phyloP scores from a whole-genome alignment of 306 rosid genomes.

The Mimosa bimucronata region DNA sequence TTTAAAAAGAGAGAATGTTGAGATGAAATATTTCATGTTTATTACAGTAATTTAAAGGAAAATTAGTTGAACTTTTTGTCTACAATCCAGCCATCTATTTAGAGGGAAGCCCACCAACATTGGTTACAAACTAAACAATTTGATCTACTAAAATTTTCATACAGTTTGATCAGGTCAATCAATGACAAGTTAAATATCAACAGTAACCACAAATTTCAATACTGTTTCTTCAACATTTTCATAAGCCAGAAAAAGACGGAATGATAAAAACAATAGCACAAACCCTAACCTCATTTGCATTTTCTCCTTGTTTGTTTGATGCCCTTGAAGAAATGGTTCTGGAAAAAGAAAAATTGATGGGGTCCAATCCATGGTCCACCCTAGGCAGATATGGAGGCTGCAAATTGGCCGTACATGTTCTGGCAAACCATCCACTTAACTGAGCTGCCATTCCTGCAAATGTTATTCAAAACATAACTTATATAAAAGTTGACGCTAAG shows the following conservation, averaged over 20 bases:
- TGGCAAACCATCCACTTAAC: slow-evolving; percentile 37
- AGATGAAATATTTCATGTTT: neutral
- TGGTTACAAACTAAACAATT: neutral
- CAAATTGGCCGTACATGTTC: slow-evolving; percentile 19
- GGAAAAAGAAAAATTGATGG: slow-evolving; percentile 31
- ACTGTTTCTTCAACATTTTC: neutral
- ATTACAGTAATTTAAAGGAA: neutral
- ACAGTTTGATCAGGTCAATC: neutral
- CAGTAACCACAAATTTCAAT: neutral
- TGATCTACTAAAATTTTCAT: neutral
- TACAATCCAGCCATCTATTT: neutral
- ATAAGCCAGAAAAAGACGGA: neutral
- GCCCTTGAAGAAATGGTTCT: slow-evolving; percentile 63
- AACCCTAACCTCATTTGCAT: slow-evolving; percentile 39
- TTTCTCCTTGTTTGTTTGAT: slow-evolving; percentile 46
- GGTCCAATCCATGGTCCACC: slow-evolving; percentile 35
- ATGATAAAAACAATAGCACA: neutral
- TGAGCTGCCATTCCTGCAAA: slow-evolving; percentile 42
- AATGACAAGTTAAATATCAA: neutral
- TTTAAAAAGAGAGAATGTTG: neutral
- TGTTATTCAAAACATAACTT: slow-evolving; percentile 2
- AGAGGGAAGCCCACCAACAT: neutral
- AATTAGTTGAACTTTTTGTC: neutral
- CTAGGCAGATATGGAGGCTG: slow-evolving; percentile 35
- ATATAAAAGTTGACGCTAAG: neutral